These are phyloP conservation scores for Roridomyces roridus DNA, from an alignment of 768 basidiomycete species.

Conservation along the genomic window DNA sequence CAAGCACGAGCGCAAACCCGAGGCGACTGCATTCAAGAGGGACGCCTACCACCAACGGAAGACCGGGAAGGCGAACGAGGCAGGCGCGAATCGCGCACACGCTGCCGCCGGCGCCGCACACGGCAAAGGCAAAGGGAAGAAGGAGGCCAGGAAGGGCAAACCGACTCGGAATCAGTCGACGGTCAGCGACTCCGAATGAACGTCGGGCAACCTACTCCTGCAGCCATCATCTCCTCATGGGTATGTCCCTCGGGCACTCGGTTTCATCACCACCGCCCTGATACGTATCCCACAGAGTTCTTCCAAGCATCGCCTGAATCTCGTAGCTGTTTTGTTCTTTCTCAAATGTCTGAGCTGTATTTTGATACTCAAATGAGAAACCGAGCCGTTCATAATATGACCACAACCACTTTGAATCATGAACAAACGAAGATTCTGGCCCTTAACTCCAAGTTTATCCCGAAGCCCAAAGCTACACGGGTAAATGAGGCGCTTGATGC, in stretches of 20 bases:
- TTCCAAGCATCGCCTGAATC: neutral
- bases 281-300: slow-evolving; percentile 13
- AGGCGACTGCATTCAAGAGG: too few relatives aligned
- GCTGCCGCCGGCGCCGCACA: too few relatives aligned
- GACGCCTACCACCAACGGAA: too few relatives aligned
- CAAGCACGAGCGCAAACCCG: too few relatives aligned
- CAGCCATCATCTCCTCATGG: neutral
- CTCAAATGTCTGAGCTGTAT: slow-evolving; percentile 15
- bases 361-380: slow-evolving; percentile 17
- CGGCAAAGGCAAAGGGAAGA: too few relatives aligned
- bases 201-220: too few relatives aligned
- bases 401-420: slow-evolving; percentile 6
- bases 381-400: slow-evolving; percentile 17
- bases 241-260: neutral
- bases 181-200: too few relatives aligned
- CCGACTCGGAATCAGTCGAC: too few relatives aligned
- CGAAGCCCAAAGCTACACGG: slow-evolving; percentile 2
- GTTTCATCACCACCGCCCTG: slow-evolving; percentile 7
- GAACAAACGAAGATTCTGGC: slow-evolving; percentile 18
- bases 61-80: too few relatives aligned
- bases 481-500: neutral
- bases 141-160: too few relatives aligned
- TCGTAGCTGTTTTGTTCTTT: slow-evolving; percentile 13
- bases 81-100: too few relatives aligned
- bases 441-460: slow-evolving; percentile 17